Evolutionary conservation across 2,329 filamentous ascomycete species (phyloP).

Genomic region (Lecanicillium sp.): DNA sequence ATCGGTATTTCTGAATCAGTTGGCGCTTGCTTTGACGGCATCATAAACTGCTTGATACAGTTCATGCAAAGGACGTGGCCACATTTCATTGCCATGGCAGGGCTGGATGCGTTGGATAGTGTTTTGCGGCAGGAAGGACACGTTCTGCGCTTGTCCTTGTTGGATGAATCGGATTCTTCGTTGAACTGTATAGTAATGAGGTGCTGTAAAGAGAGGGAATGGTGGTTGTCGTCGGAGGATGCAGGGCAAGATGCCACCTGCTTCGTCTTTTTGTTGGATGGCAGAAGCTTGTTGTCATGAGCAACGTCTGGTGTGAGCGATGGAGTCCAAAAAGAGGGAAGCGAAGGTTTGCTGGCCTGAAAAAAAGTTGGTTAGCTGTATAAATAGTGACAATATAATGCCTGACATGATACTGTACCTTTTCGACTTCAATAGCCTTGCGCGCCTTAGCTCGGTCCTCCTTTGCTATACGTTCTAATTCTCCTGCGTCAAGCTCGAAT

Average conservation of each 20-base stretch:
- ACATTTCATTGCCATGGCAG: conserved; percentile 77
- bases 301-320: conserved; percentile 59
- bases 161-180: conserved; percentile 50
- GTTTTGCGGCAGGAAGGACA: conserved; percentile 84
- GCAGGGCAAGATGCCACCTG: conserved; percentile 68
- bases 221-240: conserved; percentile 55
- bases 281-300: conserved; percentile 38
- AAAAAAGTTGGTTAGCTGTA: conserved; percentile 10
- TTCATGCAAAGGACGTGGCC: conserved; percentile 85
- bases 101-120: conserved; percentile 73
- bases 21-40: conserved; percentile 35
- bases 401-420: conserved; percentile 32
- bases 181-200: conserved; percentile 71
- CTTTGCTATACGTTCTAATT: conserved; percentile 60
- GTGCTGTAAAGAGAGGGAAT: conserved; percentile 69
- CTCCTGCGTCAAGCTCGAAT: conserved; percentile 64
- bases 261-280: conserved; percentile 54
- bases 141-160: conserved; percentile 35
- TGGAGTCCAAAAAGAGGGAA: conserved; percentile 91
- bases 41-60: conserved; percentile 79
- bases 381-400: too few species aligned
- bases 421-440: conserved; percentile 64
- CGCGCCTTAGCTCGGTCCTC: conserved; percentile 64
- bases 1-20: conserved; percentile 37
- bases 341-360: conserved; percentile 52